phyloP scores from a whole-genome alignment of 305 asterid species.

The Petunia hybrid region DNA sequence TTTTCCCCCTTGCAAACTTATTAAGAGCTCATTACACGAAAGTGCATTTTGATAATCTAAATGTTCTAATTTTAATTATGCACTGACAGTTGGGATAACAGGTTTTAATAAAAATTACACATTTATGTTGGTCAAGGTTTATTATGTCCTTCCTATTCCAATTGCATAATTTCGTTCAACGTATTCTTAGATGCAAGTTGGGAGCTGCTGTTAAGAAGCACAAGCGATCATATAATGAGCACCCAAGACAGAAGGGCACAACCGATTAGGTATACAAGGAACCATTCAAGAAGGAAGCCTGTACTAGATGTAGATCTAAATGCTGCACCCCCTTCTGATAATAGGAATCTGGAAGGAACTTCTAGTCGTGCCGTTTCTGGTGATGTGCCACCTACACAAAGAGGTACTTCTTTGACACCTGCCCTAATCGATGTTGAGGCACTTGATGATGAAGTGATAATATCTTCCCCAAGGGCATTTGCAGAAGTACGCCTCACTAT shows the following conservation, averaged over 20 bases:
- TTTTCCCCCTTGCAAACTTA: background rate
- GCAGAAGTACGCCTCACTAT: constrained; percentile 56
- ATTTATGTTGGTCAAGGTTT: background rate
- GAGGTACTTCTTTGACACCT: constrained; percentile 43
- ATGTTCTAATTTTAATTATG: constrained; percentile 16
- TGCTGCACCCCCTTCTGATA: constrained; percentile 59
- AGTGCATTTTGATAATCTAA: constrained; percentile 24
- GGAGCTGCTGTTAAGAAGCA: constrained; percentile 22
- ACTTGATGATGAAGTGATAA: constrained; percentile 79
- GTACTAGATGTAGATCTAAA: constrained; percentile 76
- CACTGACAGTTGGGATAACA: background rate
- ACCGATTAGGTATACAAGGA: constrained; percentile 55
- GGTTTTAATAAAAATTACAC: constrained; percentile 2
- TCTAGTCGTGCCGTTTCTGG: constrained; percentile 51
- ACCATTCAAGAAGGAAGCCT: constrained; percentile 56
- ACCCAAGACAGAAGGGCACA: constrained; percentile 43
- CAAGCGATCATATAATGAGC: constrained; percentile 52
- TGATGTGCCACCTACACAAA: constrained; percentile 46
- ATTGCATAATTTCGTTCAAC: background rate
- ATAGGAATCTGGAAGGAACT: constrained; percentile 58
- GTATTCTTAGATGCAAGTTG: constrained; percentile 37
- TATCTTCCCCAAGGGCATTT: constrained; percentile 87
- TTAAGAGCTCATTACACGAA: background rate
- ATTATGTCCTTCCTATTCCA: background rate
- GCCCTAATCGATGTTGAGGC: constrained; percentile 81